Percentiles rank a stretch among this genome's conserved stretches.
phyloP scores from a whole-genome alignment of 2,329 filamentous ascomycete species.

The Setomelanomma holmii region DNA sequence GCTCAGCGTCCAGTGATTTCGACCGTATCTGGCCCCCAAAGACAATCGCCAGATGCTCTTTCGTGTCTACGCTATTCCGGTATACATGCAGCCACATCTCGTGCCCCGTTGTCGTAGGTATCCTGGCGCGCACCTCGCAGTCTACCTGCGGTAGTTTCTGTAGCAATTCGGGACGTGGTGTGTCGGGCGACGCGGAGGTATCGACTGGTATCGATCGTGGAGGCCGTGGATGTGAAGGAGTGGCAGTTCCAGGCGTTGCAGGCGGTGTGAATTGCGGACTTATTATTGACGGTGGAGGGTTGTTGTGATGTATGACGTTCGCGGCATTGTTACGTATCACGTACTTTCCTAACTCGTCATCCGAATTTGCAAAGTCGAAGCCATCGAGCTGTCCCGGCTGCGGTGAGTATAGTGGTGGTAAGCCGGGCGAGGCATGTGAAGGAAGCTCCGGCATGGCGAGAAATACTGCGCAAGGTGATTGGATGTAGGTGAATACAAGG shows the following conservation, averaged over 20 bases:
- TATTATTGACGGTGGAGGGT: conserved; percentile 52
- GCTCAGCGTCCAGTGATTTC: conserved; percentile 72
- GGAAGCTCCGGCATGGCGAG: conserved; percentile 60
- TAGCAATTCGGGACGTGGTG: conserved; percentile 74
- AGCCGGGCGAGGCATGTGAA: conserved; percentile 60
- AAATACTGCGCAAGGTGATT: neutral
- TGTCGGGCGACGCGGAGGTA: conserved; percentile 36
- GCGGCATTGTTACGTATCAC: conserved; percentile 10
- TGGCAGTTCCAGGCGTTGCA: conserved; percentile 43
- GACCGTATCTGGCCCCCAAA: conserved; percentile 85
- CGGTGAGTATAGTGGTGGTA: conserved; percentile 63
- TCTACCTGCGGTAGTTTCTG: conserved; percentile 82
- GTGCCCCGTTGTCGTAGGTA: conserved; percentile 87
- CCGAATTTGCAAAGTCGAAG: conserved; percentile 40
- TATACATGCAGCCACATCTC: conserved; percentile 99
- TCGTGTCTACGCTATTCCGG: conserved; percentile 88
- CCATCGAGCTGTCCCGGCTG: conserved; percentile 54
- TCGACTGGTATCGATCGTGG: conserved; percentile 54
- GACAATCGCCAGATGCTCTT: conserved; percentile 96
- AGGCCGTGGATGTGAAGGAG: conserved; percentile 43
- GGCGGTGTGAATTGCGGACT: conserved; percentile 56
- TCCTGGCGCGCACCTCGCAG: conserved; percentile 92
- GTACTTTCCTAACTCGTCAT: conserved; percentile 26
- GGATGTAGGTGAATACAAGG: neutral
- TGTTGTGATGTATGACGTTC: conserved; percentile 12